Evolutionary conservation across 2,329 filamentous ascomycete genomes (phyloP), one percentile per base, ranked within the genome.

Genomic region (Aspergillus puulaauensis): DNA sequence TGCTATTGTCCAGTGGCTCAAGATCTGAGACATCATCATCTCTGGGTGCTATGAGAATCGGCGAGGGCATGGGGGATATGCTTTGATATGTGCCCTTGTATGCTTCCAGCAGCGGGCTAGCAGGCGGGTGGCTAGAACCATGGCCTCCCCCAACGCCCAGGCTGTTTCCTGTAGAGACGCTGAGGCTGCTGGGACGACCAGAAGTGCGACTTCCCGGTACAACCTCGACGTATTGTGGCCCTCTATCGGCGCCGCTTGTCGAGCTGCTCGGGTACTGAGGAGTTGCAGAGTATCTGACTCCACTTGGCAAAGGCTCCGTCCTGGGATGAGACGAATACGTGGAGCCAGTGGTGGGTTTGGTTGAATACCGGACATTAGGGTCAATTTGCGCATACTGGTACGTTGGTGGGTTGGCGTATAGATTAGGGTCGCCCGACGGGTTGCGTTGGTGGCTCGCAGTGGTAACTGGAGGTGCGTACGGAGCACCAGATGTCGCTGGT

Each of bases 21-120:
- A 84, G 60, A 57, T 83, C 78, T 24, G 79, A 80, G 24, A 82
- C 70, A 21, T 85, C 80, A 37, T 82, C 79, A 31, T 80, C 74
- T 48, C 79, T 86, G 69, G 67, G 87, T 23, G 73, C 80, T 23
- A 93, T 79, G 66, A 85, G 79, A 57, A 85, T 78, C 0, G 93
- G 91, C 0, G 92, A 92, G 0, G 93, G 93, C 91, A 97, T 96
- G 0, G 93, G 93, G 0, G 93, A 96, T 66, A 96, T 90, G 57
- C 90, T 91, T 74, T 98, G 93, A 68, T 96, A 98, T 0, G 93
- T 96, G 40, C 93, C 93, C 61, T 88, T 89, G 75, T 98, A 98
- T 1, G 95, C 88, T 75, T 98, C 93, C 2, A 96, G 84, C 50
- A 98, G 80, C 0, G 93, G 95, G 61, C 91, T 96, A 1, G 86